phyloP scores from a whole-genome alignment of 129 eudicot genomes.

The Flaveria linearis region DNA sequence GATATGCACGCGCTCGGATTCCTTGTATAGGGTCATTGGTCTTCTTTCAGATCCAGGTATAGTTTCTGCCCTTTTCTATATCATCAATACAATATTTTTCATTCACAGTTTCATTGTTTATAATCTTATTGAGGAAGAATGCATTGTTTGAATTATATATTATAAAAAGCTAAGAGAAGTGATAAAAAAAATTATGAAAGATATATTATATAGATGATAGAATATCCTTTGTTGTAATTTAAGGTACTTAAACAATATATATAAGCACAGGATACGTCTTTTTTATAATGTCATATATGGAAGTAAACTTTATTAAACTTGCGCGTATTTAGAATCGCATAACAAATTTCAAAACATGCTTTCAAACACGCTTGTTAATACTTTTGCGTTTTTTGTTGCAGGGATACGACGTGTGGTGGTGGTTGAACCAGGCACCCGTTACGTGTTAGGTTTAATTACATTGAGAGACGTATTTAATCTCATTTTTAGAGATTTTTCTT shows the following conservation, averaged over 20 bases:
- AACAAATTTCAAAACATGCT: neutral
- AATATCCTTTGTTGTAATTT: neutral
- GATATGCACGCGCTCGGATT: constrained; percentile 63
- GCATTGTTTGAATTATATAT: neutral
- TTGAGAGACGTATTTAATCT: constrained; percentile 58
- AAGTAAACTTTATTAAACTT: neutral
- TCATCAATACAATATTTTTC: neutral
- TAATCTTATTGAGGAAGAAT: neutral
- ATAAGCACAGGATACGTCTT: too few species aligned
- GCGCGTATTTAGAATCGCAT: neutral
- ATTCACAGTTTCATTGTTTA: neutral
- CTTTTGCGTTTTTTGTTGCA: constrained; percentile 26
- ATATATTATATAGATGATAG: neutral
- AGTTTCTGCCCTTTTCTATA: constrained; percentile 5
- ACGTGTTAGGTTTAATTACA: constrained; percentile 67
- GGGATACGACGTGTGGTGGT: constrained; percentile 64
- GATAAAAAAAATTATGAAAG: neutral
- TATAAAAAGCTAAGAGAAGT: neutral
- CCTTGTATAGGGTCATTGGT: constrained; percentile 56
- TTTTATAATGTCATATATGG: neutral
- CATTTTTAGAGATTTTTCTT: constrained; percentile 39
- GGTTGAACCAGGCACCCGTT: constrained; percentile 43
- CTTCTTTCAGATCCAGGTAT: constrained; percentile 69
- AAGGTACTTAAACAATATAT: neutral
- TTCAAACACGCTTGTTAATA: constrained; percentile 11